A percentile compares a stretch with the other conserved stretches of the same genome.
These are phyloP conservation scores for Mycena crocata DNA, from an alignment of 768 basidiomycete genomes.

Conservation along the genomic window DNA sequence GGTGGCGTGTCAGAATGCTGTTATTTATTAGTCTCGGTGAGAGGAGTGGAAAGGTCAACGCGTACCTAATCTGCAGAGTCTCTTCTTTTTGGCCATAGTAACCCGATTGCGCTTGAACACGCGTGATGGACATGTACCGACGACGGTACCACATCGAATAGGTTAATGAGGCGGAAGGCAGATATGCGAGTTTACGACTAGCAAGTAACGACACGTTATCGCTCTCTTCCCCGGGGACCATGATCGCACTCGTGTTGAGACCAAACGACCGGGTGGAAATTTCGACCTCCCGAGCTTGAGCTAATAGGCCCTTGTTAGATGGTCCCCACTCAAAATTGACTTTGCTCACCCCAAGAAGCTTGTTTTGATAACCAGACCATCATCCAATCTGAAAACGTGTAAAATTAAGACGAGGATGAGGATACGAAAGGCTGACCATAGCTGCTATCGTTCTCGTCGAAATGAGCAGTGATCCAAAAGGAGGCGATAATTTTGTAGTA, in stretches of 20 bases:
- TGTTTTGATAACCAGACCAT: conserved; percentile 76
- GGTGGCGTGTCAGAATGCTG: conserved; percentile 64
- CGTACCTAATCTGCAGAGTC: conserved; percentile 57
- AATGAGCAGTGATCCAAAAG: conserved; percentile 72
- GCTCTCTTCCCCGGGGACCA: conserved; percentile 53
- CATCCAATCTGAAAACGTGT: conserved; percentile 66
- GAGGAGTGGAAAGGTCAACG: conserved; percentile 1
- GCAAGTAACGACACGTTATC: conserved; percentile 39
- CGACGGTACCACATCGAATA: conserved; percentile 63
- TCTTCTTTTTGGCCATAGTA: conserved; percentile 51
- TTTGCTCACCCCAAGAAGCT: conserved; percentile 62
- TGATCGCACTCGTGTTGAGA: conserved; percentile 43
- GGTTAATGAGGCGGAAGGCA: conserved; percentile 53
- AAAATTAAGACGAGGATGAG: conserved; percentile 15
- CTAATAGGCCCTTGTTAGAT: conserved; percentile 36
- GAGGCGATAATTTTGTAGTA: conserved; percentile 61
- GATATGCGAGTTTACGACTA: conserved; percentile 52
- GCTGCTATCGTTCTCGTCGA: conserved; percentile 68
- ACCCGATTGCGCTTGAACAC: conserved; percentile 48
- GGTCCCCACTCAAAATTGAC: background rate
- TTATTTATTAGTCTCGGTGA: conserved; percentile 5
- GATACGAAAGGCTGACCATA: conserved; percentile 57
- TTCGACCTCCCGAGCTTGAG: conserved; percentile 60
- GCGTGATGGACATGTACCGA: conserved; percentile 54
- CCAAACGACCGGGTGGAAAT: conserved; percentile 59